Conservation (phyloP, 2,329 filamentous ascomycete genomes). For the Hymenoscyphus albidus region DNA sequence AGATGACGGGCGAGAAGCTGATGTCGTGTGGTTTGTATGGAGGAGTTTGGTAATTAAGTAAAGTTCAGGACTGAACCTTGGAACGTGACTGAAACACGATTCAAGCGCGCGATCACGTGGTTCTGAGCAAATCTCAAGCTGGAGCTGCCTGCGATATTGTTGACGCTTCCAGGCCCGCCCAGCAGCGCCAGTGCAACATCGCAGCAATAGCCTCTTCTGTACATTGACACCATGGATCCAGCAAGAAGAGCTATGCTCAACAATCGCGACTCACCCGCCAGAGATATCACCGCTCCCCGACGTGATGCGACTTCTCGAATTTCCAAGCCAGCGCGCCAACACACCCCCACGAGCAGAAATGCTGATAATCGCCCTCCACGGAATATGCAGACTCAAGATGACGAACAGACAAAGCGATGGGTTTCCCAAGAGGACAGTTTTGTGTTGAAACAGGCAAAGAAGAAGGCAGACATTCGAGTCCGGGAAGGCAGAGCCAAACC, state of each 20-base stretch:
- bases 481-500: conserved; percentile 86
- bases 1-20: too few relatives aligned
- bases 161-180: neutral
- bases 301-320: conserved; percentile 54
- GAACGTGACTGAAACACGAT: too few relatives aligned
- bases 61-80: too few relatives aligned
- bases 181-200: neutral
- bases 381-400: conserved; percentile 42
- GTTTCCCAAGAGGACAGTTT: conserved; percentile 95
- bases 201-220: neutral
- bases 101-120: neutral
- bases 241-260: conserved; percentile 32
- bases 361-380: conserved; percentile 29
- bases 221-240: conserved; percentile 29
- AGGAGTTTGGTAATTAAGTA: too few relatives aligned
- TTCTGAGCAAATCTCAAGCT: too few relatives aligned
- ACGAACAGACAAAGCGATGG: conserved; percentile 76
- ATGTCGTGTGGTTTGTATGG: too few relatives aligned
- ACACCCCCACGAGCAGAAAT: conserved; percentile 30
- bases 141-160: neutral
- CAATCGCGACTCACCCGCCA: conserved; percentile 38
- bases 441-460: conserved; percentile 94
- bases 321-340: conserved; percentile 44
- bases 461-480: conserved; percentile 93
- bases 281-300: conserved; percentile 53